Conservation (phyloP, 495 filamentous ascomycete species). For the Immersiella caudata region DNA sequence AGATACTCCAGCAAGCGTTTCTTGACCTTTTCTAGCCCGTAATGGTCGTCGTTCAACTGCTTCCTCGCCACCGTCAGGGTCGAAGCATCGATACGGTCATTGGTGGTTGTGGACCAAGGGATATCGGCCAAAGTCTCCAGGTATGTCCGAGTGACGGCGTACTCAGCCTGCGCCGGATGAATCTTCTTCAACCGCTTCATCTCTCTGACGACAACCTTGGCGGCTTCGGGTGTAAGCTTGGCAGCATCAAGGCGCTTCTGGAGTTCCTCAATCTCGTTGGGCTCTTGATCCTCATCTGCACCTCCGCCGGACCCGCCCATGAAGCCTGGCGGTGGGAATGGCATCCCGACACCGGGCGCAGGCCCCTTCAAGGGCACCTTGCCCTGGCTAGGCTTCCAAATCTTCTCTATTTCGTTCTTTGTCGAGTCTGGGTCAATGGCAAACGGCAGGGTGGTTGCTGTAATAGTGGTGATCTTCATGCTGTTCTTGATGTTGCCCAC, state of each 20-base stretch:
- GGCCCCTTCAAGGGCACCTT: constrained; percentile 31
- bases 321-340: constrained; percentile 48
- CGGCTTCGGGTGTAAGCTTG: constrained; percentile 65
- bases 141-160: constrained; percentile 91
- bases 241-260: constrained; percentile 84
- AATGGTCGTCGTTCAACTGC: constrained; percentile 95
- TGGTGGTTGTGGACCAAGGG: constrained; percentile 85
- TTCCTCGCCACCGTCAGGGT: constrained; percentile 79
- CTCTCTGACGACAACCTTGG: constrained; percentile 87
- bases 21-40: constrained; percentile 96
- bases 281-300: constrained; percentile 67
- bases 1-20: constrained; percentile 94
- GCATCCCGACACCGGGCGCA: constrained; percentile 33
- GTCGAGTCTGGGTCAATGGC: constrained; percentile 54
- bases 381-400: constrained; percentile 32
- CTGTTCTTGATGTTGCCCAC: constrained; percentile 79
- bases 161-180: constrained; percentile 92
- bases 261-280: constrained; percentile 87
- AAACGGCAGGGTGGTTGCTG: constrained; percentile 59
- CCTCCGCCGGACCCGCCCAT: constrained; percentile 36
- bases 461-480: constrained; percentile 74
- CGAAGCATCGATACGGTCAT: constrained; percentile 82
- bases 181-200: constrained; percentile 89
- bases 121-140: constrained; percentile 93
- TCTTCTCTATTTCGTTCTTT: constrained; percentile 43